A percentile compares a stretch with the other conserved stretches of the same genome.
phyloP scores from a whole-genome alignment of 306 rosid genomes.

The Rubus parviflorus region DNA sequence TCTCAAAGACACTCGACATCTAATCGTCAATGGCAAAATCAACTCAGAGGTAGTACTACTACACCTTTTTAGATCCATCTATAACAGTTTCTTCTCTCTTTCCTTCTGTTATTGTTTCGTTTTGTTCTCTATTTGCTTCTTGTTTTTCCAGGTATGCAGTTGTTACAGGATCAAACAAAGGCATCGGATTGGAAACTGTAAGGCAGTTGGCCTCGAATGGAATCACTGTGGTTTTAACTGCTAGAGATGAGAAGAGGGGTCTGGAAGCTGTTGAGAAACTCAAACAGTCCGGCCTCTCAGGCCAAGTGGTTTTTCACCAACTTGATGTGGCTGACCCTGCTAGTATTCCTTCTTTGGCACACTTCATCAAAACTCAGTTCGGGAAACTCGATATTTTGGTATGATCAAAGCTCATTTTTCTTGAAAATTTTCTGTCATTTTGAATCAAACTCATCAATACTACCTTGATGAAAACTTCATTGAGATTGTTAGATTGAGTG shows the following conservation, averaged over 20 bases:
- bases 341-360: constrained; percentile 27
- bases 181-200: constrained; percentile 33
- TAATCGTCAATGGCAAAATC: constrained; percentile 28
- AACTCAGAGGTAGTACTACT: constrained; percentile 21
- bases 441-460: too few species aligned
- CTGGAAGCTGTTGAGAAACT: constrained; percentile 37
- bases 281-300: constrained; percentile 19
- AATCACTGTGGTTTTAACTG: constrained; percentile 10
- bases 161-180: constrained; percentile 42
- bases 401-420: background rate
- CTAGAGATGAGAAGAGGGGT: constrained; percentile 16
- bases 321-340: constrained; percentile 41
- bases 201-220: constrained; percentile 19
- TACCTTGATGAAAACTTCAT: too few species aligned
- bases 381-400: constrained; percentile 45
- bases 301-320: constrained; percentile 32
- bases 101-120: background rate
- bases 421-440: background rate
- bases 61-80: too few species aligned
- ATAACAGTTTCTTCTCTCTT: background rate
- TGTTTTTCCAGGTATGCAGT: constrained; percentile 29
- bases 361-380: constrained; percentile 29
- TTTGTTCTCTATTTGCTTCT: background rate
- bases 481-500: too few species aligned
- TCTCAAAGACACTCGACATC: background rate